A percentile compares a stretch with the other conserved stretches of the same genome.
Evolutionary conservation across 1,284 basidiomycete species (phyloP).

Genomic region (Cryptococcus sp.): DNA sequence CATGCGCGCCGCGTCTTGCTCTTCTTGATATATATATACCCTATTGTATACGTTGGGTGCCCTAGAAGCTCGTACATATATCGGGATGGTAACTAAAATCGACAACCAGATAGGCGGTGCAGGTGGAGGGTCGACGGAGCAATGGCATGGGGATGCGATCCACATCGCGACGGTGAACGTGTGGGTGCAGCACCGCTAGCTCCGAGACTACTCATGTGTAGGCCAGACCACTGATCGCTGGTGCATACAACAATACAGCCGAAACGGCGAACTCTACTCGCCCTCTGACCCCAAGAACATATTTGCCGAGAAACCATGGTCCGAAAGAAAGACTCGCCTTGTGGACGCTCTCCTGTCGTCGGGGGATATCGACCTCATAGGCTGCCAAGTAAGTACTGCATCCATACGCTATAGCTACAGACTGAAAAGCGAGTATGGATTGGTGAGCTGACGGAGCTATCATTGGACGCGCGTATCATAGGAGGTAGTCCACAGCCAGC

Average conservation of each 20-base stretch:
- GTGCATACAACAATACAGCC: neutral
- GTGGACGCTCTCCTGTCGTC: conserved; percentile 34
- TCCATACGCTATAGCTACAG: neutral
- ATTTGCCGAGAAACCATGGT: conserved; percentile 39
- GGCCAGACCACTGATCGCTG: neutral
- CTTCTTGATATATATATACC: too few relatives aligned
- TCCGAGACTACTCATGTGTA: too few relatives aligned
- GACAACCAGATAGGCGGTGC: too few relatives aligned
- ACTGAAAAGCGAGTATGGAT: neutral
- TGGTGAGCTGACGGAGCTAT: neutral
- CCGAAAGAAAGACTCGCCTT: conserved; percentile 38
- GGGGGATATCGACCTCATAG: conserved; percentile 47
- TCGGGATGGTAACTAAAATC: too few relatives aligned
- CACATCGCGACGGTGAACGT: conserved; percentile 43
- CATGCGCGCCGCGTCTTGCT: too few relatives aligned
- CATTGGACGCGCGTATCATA: conserved; percentile 25
- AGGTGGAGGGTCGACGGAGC: too few relatives aligned
- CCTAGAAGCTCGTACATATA: too few relatives aligned
- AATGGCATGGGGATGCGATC: conserved; percentile 7
- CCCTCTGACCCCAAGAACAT: conserved; percentile 3
- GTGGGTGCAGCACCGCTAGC: conserved; percentile 22
- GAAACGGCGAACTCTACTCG: conserved; percentile 1
- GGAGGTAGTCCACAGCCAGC: conserved; percentile 61
- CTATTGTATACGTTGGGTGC: too few relatives aligned
- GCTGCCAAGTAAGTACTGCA: conserved; percentile 38